These are phyloP conservation scores for Euphrasia confusa DNA, from an alignment of 257 asterid species.

Conservation along the genomic window DNA sequence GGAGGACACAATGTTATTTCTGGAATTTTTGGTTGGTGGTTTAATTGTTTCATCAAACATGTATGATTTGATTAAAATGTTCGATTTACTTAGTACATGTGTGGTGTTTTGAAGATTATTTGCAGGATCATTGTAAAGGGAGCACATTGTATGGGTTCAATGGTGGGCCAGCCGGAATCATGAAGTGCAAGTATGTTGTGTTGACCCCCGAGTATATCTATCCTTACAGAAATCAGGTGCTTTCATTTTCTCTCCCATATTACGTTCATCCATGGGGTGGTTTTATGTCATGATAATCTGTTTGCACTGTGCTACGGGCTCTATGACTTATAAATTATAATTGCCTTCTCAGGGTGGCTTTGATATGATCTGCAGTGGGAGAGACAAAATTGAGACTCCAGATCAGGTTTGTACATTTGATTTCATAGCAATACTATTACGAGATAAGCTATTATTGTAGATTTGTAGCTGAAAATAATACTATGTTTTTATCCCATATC, in stretches of 20 bases:
- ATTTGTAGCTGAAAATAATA: slow-evolving; percentile 17
- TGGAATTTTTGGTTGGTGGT: slow-evolving; percentile 73
- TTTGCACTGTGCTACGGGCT: slow-evolving; percentile 1
- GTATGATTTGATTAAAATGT: neutral
- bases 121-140: slow-evolving; percentile 86
- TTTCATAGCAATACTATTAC: neutral
- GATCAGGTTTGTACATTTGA: slow-evolving; percentile 70
- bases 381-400: slow-evolving; percentile 99
- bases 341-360: slow-evolving; percentile 77
- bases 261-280: neutral
- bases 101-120: slow-evolving; percentile 56
- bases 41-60: slow-evolving; percentile 10
- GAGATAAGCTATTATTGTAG: slow-evolving; percentile 6
- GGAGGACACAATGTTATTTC: slow-evolving; percentile 99
- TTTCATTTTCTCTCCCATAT: neutral
- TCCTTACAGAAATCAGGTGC: slow-evolving; percentile 94
- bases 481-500: slow-evolving; percentile 24
- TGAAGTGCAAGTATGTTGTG: slow-evolving; percentile 76
- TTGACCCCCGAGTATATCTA: slow-evolving; percentile 80
- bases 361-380: slow-evolving; percentile 95
- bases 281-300: neutral
- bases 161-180: slow-evolving; percentile 98
- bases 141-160: slow-evolving; percentile 90
- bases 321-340: slow-evolving; percentile 10
- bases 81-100: neutral